phyloP scores from a whole-genome alignment of 169 alveolate genomes.

The Haemoproteus tartakovskyi region DNA sequence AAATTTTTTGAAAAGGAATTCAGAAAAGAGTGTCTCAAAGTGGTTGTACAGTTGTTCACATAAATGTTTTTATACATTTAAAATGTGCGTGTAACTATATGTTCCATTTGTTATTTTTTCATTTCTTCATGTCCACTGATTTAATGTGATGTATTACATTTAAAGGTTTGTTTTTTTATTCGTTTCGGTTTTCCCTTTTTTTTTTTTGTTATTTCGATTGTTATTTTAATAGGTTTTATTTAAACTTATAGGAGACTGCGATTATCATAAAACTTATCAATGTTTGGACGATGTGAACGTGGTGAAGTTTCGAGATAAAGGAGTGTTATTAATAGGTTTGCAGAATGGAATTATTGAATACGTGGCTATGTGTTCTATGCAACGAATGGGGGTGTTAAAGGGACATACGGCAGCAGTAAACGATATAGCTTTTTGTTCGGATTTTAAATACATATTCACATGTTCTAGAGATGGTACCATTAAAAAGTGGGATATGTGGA shows the following conservation, averaged over 20 bases:
- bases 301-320: slow-evolving; percentile 47
- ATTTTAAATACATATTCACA: slow-evolving; percentile 43
- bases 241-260: not conserved
- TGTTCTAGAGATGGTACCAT: slow-evolving; percentile 62
- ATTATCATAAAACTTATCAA: not conserved
- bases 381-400: slow-evolving; percentile 17
- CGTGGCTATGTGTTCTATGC: too few relatives aligned
- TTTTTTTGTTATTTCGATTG: too few relatives aligned
- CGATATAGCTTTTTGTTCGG: slow-evolving; percentile 22
- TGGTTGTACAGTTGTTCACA: too few relatives aligned
- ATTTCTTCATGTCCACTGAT: too few relatives aligned
- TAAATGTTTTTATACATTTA: too few relatives aligned
- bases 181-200: too few relatives aligned
- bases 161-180: too few relatives aligned
- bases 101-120: too few relatives aligned
- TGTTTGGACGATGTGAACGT: slow-evolving; percentile 29
- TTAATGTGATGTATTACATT: too few relatives aligned
- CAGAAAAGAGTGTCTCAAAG: not conserved
- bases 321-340: slow-evolving; percentile 44
- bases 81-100: too few relatives aligned
- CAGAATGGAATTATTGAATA: slow-evolving; percentile 56
- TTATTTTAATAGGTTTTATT: too few relatives aligned
- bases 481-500: slow-evolving; percentile 60
- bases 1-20: too few relatives aligned
- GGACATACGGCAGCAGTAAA: slow-evolving; percentile 58